A percentile compares a stretch with the other conserved stretches of the same genome.
phyloP scores from a whole-genome alignment of 192 early-diverging fungal species.

The Coemansia sp. region DNA sequence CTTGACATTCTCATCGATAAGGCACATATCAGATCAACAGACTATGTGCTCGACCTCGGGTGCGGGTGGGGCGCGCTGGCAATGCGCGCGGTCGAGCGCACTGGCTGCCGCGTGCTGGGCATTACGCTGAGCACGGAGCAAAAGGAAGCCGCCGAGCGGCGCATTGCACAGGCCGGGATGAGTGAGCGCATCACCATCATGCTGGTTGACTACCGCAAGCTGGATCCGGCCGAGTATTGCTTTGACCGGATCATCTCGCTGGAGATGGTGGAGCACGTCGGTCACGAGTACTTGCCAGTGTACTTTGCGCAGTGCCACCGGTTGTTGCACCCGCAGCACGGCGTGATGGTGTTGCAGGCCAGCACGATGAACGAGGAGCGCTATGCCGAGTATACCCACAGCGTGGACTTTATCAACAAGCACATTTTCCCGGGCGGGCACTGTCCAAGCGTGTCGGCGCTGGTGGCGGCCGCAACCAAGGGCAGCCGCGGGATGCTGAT shows the following conservation, averaged over 20 bases:
- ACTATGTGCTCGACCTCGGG: slow-evolving; percentile 71
- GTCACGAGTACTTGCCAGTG: slow-evolving; percentile 60
- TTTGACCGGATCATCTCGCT: slow-evolving; percentile 71
- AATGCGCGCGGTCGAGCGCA: slow-evolving; percentile 61
- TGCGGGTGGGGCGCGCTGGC: slow-evolving; percentile 74
- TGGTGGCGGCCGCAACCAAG: slow-evolving; percentile 55
- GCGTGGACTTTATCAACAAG: slow-evolving; percentile 71
- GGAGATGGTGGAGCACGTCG: slow-evolving; percentile 80
- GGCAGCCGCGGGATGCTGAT: slow-evolving; percentile 59
- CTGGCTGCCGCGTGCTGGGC: slow-evolving; percentile 61
- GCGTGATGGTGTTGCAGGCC: slow-evolving; percentile 61
- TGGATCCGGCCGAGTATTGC: slow-evolving; percentile 56
- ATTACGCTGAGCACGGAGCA: slow-evolving; percentile 70
- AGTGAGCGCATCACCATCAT: slow-evolving; percentile 58
- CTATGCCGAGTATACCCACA: slow-evolving; percentile 58
- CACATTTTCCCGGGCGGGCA: slow-evolving; percentile 79
- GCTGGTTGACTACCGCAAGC: slow-evolving; percentile 67
- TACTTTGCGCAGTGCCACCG: slow-evolving; percentile 63
- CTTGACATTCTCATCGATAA: slow-evolving; percentile 61
- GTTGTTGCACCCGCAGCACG: slow-evolving; percentile 58
- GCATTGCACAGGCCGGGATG: slow-evolving; percentile 60
- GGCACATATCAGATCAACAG: slow-evolving; percentile 51
- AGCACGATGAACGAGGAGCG: slow-evolving; percentile 73
- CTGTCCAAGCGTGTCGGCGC: slow-evolving; percentile 62
- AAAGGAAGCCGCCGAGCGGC: slow-evolving; percentile 61